Percentiles rank a stretch among this genome's conserved stretches.
Evolutionary conservation across 169 alveolate species (phyloP).

Genomic region (Besnoitia besnoiti): DNA sequence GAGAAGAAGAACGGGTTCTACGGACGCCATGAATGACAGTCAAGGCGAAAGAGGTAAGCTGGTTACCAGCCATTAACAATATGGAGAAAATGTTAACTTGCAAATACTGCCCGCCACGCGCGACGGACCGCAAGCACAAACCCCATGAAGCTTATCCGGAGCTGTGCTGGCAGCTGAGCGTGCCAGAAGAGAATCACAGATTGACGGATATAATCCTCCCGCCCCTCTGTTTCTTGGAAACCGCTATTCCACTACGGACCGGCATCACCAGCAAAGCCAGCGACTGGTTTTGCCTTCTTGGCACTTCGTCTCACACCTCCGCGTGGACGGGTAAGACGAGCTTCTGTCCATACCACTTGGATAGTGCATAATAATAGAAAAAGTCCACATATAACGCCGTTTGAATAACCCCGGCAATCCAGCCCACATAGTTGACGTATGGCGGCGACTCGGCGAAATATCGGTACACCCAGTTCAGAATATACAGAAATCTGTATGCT

Average conservation of each 20-base stretch:
- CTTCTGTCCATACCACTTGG: conserved; percentile 69
- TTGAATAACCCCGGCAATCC: conserved; percentile 93
- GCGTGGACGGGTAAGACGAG: conserved; percentile 66
- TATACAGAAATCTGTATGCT: conserved; percentile 91
- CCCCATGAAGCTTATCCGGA: not conserved
- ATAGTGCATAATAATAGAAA: conserved; percentile 92
- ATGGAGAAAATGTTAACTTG: not conserved
- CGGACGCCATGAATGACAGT: not conserved
- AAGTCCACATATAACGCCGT: conserved; percentile 94
- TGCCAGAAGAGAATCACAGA: not conserved
- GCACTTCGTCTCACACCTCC: conserved; percentile 33
- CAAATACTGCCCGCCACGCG: not conserved
- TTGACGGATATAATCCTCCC: not conserved
- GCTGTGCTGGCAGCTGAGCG: not conserved
- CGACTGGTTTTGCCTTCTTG: not conserved
- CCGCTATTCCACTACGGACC: too few species aligned
- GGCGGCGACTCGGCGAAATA: conserved; percentile 81
- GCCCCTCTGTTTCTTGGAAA: not conserved
- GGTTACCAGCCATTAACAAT: not conserved
- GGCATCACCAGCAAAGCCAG: not conserved
- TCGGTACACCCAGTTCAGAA: conserved; percentile 93
- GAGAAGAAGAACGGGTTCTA: not conserved
- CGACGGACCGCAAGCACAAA: not conserved
- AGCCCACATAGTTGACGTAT: conserved; percentile 86
- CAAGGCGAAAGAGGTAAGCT: not conserved